phyloP scores from a whole-genome alignment of 805 yeast genomes.

The Wickerhamiella azymoides region DNA sequence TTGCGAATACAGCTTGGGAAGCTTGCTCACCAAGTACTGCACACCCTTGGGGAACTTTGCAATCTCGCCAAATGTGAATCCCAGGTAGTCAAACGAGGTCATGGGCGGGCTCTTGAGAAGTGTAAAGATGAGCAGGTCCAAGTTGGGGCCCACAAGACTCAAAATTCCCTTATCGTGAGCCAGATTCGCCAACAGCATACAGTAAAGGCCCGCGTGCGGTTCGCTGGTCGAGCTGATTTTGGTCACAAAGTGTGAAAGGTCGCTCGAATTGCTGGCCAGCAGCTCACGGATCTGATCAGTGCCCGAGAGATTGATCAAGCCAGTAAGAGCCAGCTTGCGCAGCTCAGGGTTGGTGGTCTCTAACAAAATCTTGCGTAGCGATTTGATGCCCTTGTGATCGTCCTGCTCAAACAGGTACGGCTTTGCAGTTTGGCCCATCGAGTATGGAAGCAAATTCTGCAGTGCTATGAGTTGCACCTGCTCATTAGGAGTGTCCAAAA shows the following conservation, averaged over 20 bases:
- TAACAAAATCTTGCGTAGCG: slow-evolving; percentile 46
- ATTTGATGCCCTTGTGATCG: slow-evolving; percentile 55
- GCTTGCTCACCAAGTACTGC: slow-evolving; percentile 62
- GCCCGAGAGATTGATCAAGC: slow-evolving; percentile 70
- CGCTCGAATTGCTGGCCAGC: slow-evolving; percentile 51
- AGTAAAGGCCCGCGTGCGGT: slow-evolving; percentile 62
- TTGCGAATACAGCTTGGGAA: slow-evolving; percentile 68
- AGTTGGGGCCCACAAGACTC: slow-evolving; percentile 34
- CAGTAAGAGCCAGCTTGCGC: slow-evolving; percentile 43
- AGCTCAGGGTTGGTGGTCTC: slow-evolving; percentile 31
- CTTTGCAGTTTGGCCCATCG: slow-evolving; percentile 43
- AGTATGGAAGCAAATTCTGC: slow-evolving; percentile 64
- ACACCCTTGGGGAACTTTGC: slow-evolving; percentile 52
- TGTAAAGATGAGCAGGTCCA: slow-evolving; percentile 50
- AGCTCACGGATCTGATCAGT: slow-evolving; percentile 47
- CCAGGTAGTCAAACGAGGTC: slow-evolving; percentile 69
- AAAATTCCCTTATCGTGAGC: slow-evolving; percentile 60
- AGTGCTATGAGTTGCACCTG: slow-evolving; percentile 73
- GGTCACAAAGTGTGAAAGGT: slow-evolving; percentile 24
- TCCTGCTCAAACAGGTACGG: slow-evolving; percentile 55
- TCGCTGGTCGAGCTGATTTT: slow-evolving; percentile 38
- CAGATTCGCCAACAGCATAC: slow-evolving; percentile 72
- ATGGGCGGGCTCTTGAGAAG: slow-evolving; percentile 69
- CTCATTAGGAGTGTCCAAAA: slow-evolving; percentile 68
- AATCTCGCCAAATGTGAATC: slow-evolving; percentile 80